Conservation (phyloP, 1,284 basidiomycete species). For the Wallemia ichthyophaga region DNA sequence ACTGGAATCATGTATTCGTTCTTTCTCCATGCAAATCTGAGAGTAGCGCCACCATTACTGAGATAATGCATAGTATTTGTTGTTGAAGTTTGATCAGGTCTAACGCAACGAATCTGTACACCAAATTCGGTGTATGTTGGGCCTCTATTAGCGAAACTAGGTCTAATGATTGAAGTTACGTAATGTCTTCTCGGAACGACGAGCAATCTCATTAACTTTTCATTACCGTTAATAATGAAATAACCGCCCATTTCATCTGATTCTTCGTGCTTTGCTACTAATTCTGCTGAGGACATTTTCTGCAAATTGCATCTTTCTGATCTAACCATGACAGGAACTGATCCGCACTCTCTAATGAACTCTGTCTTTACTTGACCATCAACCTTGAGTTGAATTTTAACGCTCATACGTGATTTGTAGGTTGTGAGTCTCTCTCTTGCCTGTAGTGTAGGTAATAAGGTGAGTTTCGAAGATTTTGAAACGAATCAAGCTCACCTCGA, state of each 20-base stretch:
- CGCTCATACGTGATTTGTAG: constrained; percentile 73
- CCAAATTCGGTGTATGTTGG: constrained; percentile 82
- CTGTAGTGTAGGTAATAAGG: constrained; percentile 19
- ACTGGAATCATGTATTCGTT: constrained; percentile 97
- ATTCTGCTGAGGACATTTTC: constrained; percentile 49
- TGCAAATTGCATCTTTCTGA: constrained; percentile 82
- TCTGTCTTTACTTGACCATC: constrained; percentile 39
- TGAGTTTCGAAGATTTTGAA: constrained; percentile 8
- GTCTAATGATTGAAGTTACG: constrained; percentile 54
- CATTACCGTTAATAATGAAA: constrained; percentile 96
- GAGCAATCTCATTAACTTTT: constrained; percentile 89
- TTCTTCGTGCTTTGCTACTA: constrained; percentile 77
- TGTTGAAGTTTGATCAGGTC: constrained; percentile 61
- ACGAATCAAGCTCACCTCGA: constrained; percentile 30
- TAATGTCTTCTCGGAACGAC: constrained; percentile 72
- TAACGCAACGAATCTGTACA: constrained; percentile 80
- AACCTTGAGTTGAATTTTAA: constrained; percentile 63
- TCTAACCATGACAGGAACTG: constrained; percentile 89
- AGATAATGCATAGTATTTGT: constrained; percentile 96
- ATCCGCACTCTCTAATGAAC: constrained; percentile 60
- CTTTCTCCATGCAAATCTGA: constrained; percentile 91
- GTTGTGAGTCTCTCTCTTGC: constrained; percentile 72
- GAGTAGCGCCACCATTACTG: constrained; percentile 75
- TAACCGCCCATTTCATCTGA: constrained; percentile 96
- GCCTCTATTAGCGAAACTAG: constrained; percentile 68